phyloP scores from a whole-genome alignment of 1,284 basidiomycete species.

The Leccinum variabile region DNA sequence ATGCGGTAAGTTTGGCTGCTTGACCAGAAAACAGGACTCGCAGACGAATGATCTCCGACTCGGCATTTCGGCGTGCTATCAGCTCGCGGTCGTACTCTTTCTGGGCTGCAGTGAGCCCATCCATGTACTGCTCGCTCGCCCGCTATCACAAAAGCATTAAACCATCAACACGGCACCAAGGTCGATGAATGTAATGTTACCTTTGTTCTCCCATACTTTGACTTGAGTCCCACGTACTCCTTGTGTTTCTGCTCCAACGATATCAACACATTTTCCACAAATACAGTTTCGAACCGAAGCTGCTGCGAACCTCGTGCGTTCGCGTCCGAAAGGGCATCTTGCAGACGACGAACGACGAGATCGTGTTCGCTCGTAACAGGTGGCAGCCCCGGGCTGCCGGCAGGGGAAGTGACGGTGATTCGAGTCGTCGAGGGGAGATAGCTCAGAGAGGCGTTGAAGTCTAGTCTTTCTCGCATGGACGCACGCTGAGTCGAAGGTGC shows the following conservation, averaged over 20 bases:
- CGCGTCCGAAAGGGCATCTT: slow-evolving; percentile 64
- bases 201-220: slow-evolving; percentile 84
- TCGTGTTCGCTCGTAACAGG: slow-evolving; percentile 44
- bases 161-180: neutral
- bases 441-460: slow-evolving; percentile 24
- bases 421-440: slow-evolving; percentile 27
- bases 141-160: slow-evolving; percentile 48
- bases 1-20: slow-evolving; percentile 79
- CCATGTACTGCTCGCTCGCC: slow-evolving; percentile 87
- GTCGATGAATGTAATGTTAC: slow-evolving; percentile 39
- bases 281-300: slow-evolving; percentile 70
- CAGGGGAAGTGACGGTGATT: slow-evolving; percentile 49
- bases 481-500: slow-evolving; percentile 6
- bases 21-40: slow-evolving; percentile 87
- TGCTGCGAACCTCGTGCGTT: slow-evolving; percentile 62
- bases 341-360: slow-evolving; percentile 50
- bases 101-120: slow-evolving; percentile 89
- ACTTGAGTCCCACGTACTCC: slow-evolving; percentile 68
- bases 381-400: slow-evolving; percentile 32
- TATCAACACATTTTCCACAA: slow-evolving; percentile 72
- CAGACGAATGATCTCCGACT: slow-evolving; percentile 86
- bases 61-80: slow-evolving; percentile 83
- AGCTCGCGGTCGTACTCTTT: slow-evolving; percentile 93
- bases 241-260: slow-evolving; percentile 69
- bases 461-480: slow-evolving; percentile 18